Conservation (phyloP, 2,329 filamentous ascomycete species). For the Bipolaris gigantea region DNA sequence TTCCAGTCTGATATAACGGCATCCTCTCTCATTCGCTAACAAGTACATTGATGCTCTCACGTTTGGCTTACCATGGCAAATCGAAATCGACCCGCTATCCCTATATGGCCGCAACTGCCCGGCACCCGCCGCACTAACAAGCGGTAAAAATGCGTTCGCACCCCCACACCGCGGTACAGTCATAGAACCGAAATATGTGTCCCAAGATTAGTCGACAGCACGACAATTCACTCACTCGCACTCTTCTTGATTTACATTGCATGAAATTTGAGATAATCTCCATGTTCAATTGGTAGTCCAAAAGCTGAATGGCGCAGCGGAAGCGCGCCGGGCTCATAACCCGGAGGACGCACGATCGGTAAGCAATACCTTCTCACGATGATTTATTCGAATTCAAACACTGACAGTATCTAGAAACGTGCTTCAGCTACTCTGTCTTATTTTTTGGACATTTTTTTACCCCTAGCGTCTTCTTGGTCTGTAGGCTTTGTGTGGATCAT, state of each 20-base stretch:
- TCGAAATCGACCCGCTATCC: background rate
- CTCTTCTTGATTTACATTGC: background rate
- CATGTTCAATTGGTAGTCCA: background rate
- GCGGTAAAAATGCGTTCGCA: conserved; percentile 3
- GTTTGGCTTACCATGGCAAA: background rate
- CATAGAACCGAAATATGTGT: too few relatives aligned
- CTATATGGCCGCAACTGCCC: background rate
- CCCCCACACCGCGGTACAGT: background rate
- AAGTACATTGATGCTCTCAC: background rate
- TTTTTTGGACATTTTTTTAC: background rate
- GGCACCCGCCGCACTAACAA: background rate
- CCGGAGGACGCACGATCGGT: conserved; percentile 40
- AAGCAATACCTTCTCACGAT: background rate
- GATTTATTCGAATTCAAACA: background rate
- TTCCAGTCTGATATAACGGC: background rate
- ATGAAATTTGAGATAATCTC: background rate
- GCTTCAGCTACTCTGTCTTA: conserved; percentile 3
- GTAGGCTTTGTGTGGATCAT: background rate
- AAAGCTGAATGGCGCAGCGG: conserved; percentile 43
- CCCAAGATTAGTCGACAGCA: background rate
- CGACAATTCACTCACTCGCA: too few relatives aligned
- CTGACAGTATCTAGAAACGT: conserved; percentile 2
- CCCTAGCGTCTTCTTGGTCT: background rate
- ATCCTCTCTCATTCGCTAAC: background rate
- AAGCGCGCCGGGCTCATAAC: conserved; percentile 46